Evolutionary conservation across 805 yeast genomes (phyloP).

Genomic region (Yarrowia yakushimensis): DNA sequence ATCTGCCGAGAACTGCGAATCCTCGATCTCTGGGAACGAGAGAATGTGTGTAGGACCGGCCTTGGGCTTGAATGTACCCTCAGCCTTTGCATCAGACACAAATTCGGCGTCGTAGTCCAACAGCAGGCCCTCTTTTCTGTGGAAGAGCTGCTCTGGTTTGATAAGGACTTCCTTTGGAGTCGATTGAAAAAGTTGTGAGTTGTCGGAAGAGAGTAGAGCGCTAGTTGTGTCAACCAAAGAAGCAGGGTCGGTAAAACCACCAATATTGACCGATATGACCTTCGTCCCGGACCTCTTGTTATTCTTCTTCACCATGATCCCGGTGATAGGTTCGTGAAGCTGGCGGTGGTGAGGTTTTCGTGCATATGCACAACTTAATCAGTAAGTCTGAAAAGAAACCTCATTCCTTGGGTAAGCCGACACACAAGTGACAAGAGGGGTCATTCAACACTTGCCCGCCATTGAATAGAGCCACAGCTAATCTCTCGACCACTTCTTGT

Average conservation of each 20-base stretch:
- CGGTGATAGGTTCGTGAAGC: not conserved
- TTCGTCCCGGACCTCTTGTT: not conserved
- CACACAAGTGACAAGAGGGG: not conserved
- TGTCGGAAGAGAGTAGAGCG: not conserved
- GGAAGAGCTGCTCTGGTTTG: not conserved
- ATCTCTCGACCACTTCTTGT: not conserved
- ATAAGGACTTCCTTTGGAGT: not conserved
- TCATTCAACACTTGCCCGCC: not conserved
- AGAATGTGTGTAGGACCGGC: not conserved
- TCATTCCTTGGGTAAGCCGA: not conserved
- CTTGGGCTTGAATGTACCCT: constrained; percentile 14
- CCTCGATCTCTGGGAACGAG: not conserved
- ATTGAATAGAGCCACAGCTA: not conserved
- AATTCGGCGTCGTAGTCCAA: constrained; percentile 18
- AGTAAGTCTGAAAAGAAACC: not conserved
- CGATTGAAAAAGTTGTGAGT: not conserved
- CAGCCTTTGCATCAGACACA: not conserved
- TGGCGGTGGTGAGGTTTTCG: constrained; percentile 15
- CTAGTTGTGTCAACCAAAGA: not conserved
- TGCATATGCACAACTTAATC: constrained; percentile 24
- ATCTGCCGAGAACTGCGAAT: not conserved
- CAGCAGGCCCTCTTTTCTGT: constrained; percentile 9
- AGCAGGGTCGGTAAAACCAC: not conserved
- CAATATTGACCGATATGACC: not conserved
- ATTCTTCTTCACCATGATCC: constrained; percentile 1